Conservation (phyloP, 1,284 basidiomycete species). For the Vanrija sp. region DNA sequence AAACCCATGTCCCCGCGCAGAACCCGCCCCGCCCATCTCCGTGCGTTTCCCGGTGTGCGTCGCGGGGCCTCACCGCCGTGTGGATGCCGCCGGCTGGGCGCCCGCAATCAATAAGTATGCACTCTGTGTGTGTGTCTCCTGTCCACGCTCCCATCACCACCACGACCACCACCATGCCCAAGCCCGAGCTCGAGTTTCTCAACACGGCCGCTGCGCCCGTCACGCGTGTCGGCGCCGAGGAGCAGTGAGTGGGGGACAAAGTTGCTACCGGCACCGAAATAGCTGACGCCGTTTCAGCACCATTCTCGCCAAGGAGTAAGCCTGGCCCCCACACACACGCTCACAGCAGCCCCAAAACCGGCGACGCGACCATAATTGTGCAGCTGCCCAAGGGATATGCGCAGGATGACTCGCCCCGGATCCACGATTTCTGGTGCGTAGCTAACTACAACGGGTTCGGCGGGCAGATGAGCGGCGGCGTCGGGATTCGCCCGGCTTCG, state of each 20-base stretch:
- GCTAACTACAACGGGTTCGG: too few species aligned
- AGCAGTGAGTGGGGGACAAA: background rate
- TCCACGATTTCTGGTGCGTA: constrained; percentile 14
- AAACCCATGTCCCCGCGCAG: too few species aligned
- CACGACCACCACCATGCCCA: constrained; percentile 6
- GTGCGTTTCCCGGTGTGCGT: too few species aligned
- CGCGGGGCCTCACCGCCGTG: too few species aligned
- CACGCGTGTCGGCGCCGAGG: background rate
- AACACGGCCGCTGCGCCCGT: background rate
- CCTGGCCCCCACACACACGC: too few species aligned
- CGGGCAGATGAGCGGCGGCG: background rate
- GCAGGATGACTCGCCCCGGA: constrained; percentile 5
- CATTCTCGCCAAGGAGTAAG: constrained; percentile 11
- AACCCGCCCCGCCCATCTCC: too few species aligned
- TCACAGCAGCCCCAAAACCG: constrained; percentile 5
- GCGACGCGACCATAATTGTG: constrained; percentile 13
- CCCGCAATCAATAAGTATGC: too few species aligned
- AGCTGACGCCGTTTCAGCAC: background rate
- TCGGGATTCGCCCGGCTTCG: background rate
- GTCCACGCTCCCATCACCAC: too few species aligned
- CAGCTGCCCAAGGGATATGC: constrained; percentile 6
- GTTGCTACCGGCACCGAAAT: background rate
- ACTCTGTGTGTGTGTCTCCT: too few species aligned
- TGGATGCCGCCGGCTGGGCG: too few species aligned
- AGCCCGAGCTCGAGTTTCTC: constrained; percentile 10